Conservation (phyloP, 192 early-diverging fungal genomes). For the Bifiguratus adelaidae region DNA sequence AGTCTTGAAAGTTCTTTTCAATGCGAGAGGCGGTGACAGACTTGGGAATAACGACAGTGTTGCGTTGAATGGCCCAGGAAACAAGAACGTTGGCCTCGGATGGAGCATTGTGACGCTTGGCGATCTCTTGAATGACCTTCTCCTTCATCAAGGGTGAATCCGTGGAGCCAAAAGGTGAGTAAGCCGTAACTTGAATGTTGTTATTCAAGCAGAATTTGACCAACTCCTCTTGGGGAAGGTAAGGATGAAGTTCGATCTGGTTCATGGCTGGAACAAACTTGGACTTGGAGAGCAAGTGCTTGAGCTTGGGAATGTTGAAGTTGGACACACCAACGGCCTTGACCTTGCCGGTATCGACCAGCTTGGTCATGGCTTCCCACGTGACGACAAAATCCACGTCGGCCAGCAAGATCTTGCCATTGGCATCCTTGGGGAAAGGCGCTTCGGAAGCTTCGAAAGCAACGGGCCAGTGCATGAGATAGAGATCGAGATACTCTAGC, state of each 20-base stretch:
- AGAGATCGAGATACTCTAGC: slow-evolving; percentile 72
- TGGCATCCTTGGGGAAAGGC: slow-evolving; percentile 8
- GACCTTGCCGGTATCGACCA: slow-evolving; percentile 27
- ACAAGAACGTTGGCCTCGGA: no score
- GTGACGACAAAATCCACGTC: slow-evolving; percentile 32
- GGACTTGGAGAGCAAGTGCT: slow-evolving; percentile 36
- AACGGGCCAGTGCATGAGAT: slow-evolving; percentile 37
- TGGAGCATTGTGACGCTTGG: no score
- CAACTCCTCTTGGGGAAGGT: slow-evolving; percentile 58
- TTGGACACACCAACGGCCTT: slow-evolving; percentile 64
- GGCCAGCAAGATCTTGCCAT: slow-evolving; percentile 16
- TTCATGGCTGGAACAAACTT: slow-evolving; percentile 53
- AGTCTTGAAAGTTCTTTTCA: slow-evolving; percentile 9
- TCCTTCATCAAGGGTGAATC: slow-evolving; percentile 10
- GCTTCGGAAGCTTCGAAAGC: slow-evolving; percentile 10
- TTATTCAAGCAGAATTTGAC: slow-evolving; percentile 59
- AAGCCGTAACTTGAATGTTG: slow-evolving; percentile 66
- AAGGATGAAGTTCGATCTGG: slow-evolving; percentile 83
- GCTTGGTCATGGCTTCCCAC: slow-evolving; percentile 43
- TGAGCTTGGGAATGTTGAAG: slow-evolving; percentile 42
- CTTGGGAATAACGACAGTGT: no score
- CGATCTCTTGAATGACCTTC: no score
- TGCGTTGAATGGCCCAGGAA: no score
- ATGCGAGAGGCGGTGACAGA: no score
- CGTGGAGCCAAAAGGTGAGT: slow-evolving; percentile 66